These are phyloP conservation scores for Suhomyces coccinellae DNA, from an alignment of 1,139 yeast species.

Conservation along the genomic window DNA sequence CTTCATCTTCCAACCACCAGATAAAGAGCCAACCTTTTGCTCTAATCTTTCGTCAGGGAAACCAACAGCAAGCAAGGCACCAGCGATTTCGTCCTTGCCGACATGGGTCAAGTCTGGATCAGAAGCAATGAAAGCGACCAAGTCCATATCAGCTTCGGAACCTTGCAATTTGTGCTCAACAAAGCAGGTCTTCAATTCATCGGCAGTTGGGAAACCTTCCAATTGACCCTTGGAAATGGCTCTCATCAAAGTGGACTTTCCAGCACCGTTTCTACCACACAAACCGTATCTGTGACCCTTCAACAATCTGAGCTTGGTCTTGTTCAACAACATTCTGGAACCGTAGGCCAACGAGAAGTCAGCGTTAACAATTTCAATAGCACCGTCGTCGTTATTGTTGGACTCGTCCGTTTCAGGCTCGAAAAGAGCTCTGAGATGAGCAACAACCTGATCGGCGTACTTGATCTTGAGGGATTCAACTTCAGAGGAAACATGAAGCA, in stretches of 20 bases:
- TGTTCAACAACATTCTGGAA: conserved; percentile 93
- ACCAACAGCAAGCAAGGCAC: conserved; percentile 81
- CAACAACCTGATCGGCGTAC: conserved; percentile 49
- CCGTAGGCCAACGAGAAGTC: conserved; percentile 97
- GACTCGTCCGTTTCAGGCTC: conserved; percentile 56
- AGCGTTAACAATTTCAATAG: conserved; percentile 84
- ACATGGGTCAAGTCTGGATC: conserved; percentile 77
- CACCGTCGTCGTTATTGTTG: conserved; percentile 52
- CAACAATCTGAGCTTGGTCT: conserved; percentile 79
- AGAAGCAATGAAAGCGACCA: conserved; percentile 84
- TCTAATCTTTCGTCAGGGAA: conserved; percentile 86
- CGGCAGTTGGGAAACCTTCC: conserved; percentile 95
- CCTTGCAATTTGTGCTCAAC: conserved; percentile 98
- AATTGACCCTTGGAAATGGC: conserved; percentile 95
- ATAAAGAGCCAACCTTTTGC: conserved; percentile 89
- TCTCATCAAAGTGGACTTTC: conserved; percentile 96
- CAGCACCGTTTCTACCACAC: conserved; percentile 99
- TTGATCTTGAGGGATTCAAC: conserved; percentile 40
- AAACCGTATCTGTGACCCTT: conserved; percentile 98
- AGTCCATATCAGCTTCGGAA: conserved; percentile 86
- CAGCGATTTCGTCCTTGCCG: conserved; percentile 66
- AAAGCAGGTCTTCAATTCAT: conserved; percentile 87
- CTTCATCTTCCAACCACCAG: conserved; percentile 99
- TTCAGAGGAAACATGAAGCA: conserved; percentile 38
- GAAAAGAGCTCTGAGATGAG: conserved; percentile 63